A percentile compares a stretch with the other conserved stretches of the same genome.
These are phyloP conservation scores for Xylaria telfairii DNA, from an alignment of 495 filamentous ascomycete genomes.

Conservation along the genomic window DNA sequence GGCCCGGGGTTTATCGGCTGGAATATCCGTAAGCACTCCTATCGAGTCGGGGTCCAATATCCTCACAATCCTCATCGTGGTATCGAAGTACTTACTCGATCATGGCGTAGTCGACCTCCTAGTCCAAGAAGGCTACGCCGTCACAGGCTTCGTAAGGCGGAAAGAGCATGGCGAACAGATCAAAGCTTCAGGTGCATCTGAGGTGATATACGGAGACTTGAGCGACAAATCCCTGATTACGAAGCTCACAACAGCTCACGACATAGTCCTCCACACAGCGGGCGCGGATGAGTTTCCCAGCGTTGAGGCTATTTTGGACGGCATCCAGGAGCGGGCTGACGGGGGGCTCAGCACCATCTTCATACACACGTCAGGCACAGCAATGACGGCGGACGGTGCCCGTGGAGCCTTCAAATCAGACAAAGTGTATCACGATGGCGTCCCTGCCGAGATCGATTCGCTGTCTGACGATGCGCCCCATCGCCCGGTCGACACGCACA, in stretches of 20 bases:
- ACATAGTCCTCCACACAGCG: constrained; percentile 50
- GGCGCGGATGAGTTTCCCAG: constrained; percentile 45
- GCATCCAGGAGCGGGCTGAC: constrained; percentile 39
- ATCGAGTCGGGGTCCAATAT: neutral
- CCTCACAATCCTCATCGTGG: neutral
- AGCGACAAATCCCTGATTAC: constrained; percentile 13
- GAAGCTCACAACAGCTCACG: constrained; percentile 32
- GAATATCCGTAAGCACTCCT: constrained; percentile 29
- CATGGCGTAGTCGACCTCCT: constrained; percentile 39
- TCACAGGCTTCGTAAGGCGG: constrained; percentile 44
- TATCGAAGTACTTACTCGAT: neutral
- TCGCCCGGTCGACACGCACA: constrained; percentile 48
- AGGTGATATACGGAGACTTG: constrained; percentile 38
- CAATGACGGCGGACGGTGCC: constrained; percentile 34
- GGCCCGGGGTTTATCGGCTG: constrained; percentile 51
- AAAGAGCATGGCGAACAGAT: constrained; percentile 34
- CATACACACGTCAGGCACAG: constrained; percentile 49
- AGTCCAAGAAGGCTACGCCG: constrained; percentile 38
- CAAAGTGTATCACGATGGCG: constrained; percentile 45
- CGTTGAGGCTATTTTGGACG: constrained; percentile 42
- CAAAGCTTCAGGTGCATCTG: constrained; percentile 30
- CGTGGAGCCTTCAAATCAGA: constrained; percentile 32
- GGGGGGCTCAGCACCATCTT: constrained; percentile 39
- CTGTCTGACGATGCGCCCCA: constrained; percentile 47
- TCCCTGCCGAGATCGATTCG: constrained; percentile 39